Evolutionary conservation across 768 basidiomycete species (phyloP).

Genomic region (Serendipita sp.): DNA sequence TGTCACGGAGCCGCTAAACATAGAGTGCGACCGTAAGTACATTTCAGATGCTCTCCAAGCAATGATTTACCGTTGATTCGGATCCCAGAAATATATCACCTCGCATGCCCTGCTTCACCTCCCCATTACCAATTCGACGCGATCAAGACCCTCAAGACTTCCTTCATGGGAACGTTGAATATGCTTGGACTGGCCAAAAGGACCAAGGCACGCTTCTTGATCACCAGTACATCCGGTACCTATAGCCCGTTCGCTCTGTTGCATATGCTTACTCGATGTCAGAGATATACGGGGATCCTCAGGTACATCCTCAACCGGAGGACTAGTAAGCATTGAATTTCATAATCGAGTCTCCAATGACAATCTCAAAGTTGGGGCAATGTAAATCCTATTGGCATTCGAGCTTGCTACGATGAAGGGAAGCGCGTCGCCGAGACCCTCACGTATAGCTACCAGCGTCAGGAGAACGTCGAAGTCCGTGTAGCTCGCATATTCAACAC

Average conservation of each 20-base stretch:
- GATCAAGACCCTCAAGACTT: slow-evolving; percentile 96
- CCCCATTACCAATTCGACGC: slow-evolving; percentile 98
- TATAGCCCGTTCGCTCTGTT: not conserved
- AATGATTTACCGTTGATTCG: slow-evolving; percentile 11
- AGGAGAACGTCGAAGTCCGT: slow-evolving; percentile 89
- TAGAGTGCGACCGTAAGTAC: slow-evolving; percentile 90
- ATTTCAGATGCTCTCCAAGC: not conserved
- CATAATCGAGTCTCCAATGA: slow-evolving; percentile 8
- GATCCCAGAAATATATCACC: slow-evolving; percentile 80
- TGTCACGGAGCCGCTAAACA: slow-evolving; percentile 94
- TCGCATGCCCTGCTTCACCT: slow-evolving; percentile 94
- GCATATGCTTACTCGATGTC: slow-evolving; percentile 8
- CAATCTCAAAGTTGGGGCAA: slow-evolving; percentile 69
- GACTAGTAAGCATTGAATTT: slow-evolving; percentile 55
- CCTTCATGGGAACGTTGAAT: slow-evolving; percentile 95
- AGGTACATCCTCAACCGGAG: slow-evolving; percentile 92
- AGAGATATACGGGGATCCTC: slow-evolving; percentile 98
- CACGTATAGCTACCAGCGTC: slow-evolving; percentile 89
- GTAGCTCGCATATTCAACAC: slow-evolving; percentile 99
- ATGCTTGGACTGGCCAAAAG: slow-evolving; percentile 98
- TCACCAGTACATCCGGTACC: slow-evolving; percentile 84
- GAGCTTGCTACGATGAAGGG: slow-evolving; percentile 99
- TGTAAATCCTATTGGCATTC: slow-evolving; percentile 95
- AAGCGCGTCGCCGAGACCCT: slow-evolving; percentile 98
- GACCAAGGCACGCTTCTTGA: slow-evolving; percentile 92